Base-by-base conservation (phyloP, 208 protist genomes). In the Acanthamoeba quina region DNA sequence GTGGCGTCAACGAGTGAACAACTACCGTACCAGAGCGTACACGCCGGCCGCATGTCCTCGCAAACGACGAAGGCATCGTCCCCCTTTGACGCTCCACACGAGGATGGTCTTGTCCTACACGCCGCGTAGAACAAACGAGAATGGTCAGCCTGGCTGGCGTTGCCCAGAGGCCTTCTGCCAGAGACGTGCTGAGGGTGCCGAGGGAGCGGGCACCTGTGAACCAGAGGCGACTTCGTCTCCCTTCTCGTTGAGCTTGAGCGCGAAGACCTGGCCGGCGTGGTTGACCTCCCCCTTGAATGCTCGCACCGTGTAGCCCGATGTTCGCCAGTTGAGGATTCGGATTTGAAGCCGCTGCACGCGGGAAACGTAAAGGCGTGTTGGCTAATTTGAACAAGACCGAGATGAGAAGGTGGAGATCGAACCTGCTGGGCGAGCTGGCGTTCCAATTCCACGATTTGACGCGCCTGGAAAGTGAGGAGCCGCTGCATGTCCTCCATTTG, bases 31-130 rank as follows among this genome's bases (percentile, higher is more conserved):
- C 60, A 91, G 58, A 15, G 58, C 47, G 41, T 91, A 91, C 4
- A 91, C 60, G 31, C 60, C 85, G 29, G 49, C 90, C 15, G 90
- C 70, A 64, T 93, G 90, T 10, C 90, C 90, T 34, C 90, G 62
- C 47, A 93, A 49, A 15, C 90, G 34, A 31, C 90, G 34, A 15
- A 93, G 47, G 37, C 70, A 83, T 26, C 70, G 47, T 26, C 90
- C 70, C 5, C 31, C 54, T 68, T 66, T 41, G 7, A 83, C 49
- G 90, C 70, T 83, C 90, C 90, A 93, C 56, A 93, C 56, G 10
- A 93, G 56, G 21, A 93, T 93, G 4, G 90, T 93, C 54, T 93
- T 93, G 90, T 93, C 90, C 56, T 93, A 34, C 37, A 49, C 15
- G 34, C 29, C 21, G 29, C 11, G 24, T 68, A 68, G 60, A 21